Evolutionary conservation across 179 eudicot species (phyloP), one percentile per base, ranked within the genome.

Genomic region (Spergularia azorica): DNA sequence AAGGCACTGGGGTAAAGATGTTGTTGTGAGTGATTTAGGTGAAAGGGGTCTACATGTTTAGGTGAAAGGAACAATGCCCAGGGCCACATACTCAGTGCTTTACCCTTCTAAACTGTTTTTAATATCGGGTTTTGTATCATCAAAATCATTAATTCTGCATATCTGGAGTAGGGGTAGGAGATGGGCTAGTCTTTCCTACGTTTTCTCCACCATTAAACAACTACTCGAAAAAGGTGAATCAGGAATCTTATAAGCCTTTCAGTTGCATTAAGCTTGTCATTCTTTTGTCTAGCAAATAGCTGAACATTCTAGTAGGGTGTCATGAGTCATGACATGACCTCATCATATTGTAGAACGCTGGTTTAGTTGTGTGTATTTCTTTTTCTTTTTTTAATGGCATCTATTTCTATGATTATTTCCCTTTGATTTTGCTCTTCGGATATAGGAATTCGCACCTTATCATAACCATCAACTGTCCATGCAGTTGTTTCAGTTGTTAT

Each of bases 381-480:
- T 0, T 9, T 36, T n/a, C 9, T 56, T 9, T 71, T 71, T 10
- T 26, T 0, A 26, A 10, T 55, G 39, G 64, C 38, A 14, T 57
- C 8, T 18, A 9, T 61, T 5, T 9, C 3, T 61, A 20, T 9
- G 3, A 18, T n/a, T 20, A 7, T 57, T 57, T 18, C 11, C 32
- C 18, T 18, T 13, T 9, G 32, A 26, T 9, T 18, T 11, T 12
- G 18, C 39, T 61, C 14, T 61, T 20, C 18, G 20, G 38, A 61
- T 61, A 10, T 6, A 61, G 64, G 64, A n/a, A 67, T 67, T 67
- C 38, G 11, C 36, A 67, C 32, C 46, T 17, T 48, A 70, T 67
- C 59, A 58, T 15, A 58, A 67, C 18, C 14, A 51, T 58, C 69
- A 48, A 41, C 57, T 62, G 0, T 4, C 48, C 7, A 61, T 46